Conservation (phyloP, 768 basidiomycete species). For the Psilocybe tampanensis region DNA sequence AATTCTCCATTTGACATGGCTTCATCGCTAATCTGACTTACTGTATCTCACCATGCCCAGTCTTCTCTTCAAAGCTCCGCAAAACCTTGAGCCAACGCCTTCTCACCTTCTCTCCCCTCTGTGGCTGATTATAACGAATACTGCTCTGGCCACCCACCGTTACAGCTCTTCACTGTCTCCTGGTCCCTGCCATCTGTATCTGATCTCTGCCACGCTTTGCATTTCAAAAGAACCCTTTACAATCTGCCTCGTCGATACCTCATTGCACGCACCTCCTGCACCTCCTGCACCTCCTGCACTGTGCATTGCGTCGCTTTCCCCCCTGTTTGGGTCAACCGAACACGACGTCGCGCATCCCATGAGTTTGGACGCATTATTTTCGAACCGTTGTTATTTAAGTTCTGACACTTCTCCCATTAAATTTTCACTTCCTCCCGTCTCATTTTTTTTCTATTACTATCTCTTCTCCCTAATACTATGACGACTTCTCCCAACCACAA, state of each 20-base stretch:
- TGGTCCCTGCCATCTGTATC: slow-evolving; percentile 12
- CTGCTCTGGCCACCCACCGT: slow-evolving; percentile 23
- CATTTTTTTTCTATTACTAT: slow-evolving; percentile 63
- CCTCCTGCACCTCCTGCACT: slow-evolving; percentile 50
- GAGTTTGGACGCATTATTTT: slow-evolving; percentile 25
- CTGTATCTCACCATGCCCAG: slow-evolving; percentile 26
- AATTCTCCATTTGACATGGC: slow-evolving; percentile 36
- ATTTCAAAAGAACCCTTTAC: slow-evolving; percentile 36
- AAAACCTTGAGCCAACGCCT: slow-evolving; percentile 31
- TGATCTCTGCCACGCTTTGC: slow-evolving; percentile 20
- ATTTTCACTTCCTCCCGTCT: slow-evolving; percentile 49
- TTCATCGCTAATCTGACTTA: slow-evolving; percentile 22
- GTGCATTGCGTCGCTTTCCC: slow-evolving; percentile 38
- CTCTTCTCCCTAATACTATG: slow-evolving; percentile 59
- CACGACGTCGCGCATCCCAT: slow-evolving; percentile 17
- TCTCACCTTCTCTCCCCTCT: slow-evolving; percentile 22
- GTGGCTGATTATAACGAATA: slow-evolving; percentile 40
- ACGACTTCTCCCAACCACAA: slow-evolving; percentile 71
- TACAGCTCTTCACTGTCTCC: slow-evolving; percentile 10
- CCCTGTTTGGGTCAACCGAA: slow-evolving; percentile 40
- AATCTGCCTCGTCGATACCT: slow-evolving; percentile 45
- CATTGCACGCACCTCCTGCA: slow-evolving; percentile 40
- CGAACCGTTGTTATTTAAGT: slow-evolving; percentile 45
- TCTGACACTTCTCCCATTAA: slow-evolving; percentile 26
- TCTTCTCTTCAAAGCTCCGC: slow-evolving; percentile 27